phyloP scores from a whole-genome alignment of 805 yeast species.

The Candida maris region DNA sequence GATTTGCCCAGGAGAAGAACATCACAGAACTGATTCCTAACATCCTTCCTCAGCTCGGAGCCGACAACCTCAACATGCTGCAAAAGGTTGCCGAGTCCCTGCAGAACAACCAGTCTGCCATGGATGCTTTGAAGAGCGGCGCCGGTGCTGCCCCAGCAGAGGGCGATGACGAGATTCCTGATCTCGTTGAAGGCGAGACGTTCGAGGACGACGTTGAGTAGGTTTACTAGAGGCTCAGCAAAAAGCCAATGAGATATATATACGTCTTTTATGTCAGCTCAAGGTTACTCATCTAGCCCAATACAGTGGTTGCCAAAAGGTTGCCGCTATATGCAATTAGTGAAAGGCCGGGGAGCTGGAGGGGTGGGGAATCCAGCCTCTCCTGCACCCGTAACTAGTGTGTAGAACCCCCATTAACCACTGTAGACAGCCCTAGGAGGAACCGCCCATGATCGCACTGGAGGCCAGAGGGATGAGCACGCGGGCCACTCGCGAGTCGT shows the following conservation, averaged over 20 bases:
- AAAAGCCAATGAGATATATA: background rate
- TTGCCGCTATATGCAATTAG: too few species aligned
- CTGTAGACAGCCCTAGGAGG: too few species aligned
- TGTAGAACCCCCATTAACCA: too few species aligned
- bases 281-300: background rate
- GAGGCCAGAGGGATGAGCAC: slow-evolving; percentile 36
- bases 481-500: slow-evolving; percentile 27
- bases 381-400: too few species aligned
- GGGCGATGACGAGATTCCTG: slow-evolving; percentile 68
- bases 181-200: slow-evolving; percentile 84
- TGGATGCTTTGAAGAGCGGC: slow-evolving; percentile 35
- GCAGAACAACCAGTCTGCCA: slow-evolving; percentile 50
- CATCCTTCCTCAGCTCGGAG: slow-evolving; percentile 93
- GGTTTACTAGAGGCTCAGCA: background rate
- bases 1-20: slow-evolving; percentile 89
- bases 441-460: slow-evolving; percentile 25
- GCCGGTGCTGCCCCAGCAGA: slow-evolving; percentile 39
- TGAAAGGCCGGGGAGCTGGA: too few species aligned
- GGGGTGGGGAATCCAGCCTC: too few species aligned
- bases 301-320: background rate
- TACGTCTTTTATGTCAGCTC: background rate
- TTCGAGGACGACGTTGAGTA: slow-evolving; percentile 56
- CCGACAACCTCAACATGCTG: slow-evolving; percentile 88
- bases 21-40: slow-evolving; percentile 90
- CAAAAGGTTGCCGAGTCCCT: slow-evolving; percentile 86